A percentile compares a stretch with the other conserved stretches of the same genome.
Conservation (phyloP, 345 rosid species). For the Populus alba region DNA sequence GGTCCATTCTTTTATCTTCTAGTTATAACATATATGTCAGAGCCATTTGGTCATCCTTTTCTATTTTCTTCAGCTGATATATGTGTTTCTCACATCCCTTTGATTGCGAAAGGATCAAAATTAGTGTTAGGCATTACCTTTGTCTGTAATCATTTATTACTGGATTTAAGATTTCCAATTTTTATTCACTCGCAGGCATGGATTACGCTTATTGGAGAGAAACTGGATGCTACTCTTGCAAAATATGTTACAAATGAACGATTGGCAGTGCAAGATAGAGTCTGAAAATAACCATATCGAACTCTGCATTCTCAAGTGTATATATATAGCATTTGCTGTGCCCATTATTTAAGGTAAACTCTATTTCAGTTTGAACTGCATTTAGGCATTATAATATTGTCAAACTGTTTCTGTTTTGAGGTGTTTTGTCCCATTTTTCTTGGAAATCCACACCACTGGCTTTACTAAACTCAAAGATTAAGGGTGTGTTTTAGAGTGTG, state of each 20-base stretch:
- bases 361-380: neutral
- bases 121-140: neutral
- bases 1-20: slow-evolving; percentile 34
- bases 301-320: neutral
- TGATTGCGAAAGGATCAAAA: neutral
- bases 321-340: neutral
- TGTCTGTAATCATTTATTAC: neutral
- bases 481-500: too few species aligned
- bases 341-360: slow-evolving; percentile 24
- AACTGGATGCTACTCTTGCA: slow-evolving; percentile 66
- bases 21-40: neutral
- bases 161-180: neutral
- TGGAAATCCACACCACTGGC: neutral
- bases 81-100: neutral
- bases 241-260: slow-evolving; percentile 33
- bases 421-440: neutral
- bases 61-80: neutral
- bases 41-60: neutral
- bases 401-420: neutral
- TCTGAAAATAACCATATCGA: slow-evolving; percentile 8
- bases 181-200: slow-evolving; percentile 54
- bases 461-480: neutral
- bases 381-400: neutral
- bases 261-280: slow-evolving; percentile 31
- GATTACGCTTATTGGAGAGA: slow-evolving; percentile 80